Percentiles rank a stretch among this genome's conserved stretches.
Evolutionary conservation across 2,329 filamentous ascomycete species (phyloP).

Genomic region (Ophiognomonia clavigignenti-juglandacearum): DNA sequence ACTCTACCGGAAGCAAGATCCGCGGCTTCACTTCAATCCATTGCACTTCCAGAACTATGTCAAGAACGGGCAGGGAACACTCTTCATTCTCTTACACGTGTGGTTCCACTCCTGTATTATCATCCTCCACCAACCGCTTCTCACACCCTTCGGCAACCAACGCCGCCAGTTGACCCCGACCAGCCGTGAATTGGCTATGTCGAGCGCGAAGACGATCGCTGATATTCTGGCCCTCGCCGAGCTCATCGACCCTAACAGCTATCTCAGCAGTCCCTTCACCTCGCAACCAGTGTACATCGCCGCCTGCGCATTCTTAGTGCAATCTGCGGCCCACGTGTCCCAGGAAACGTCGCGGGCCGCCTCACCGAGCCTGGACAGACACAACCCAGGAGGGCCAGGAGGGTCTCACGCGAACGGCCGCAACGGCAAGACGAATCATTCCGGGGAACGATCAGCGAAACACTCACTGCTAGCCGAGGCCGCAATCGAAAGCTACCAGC

Average conservation of each 20-base stretch:
- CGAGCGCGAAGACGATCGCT: constrained; percentile 85
- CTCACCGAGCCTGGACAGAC: constrained; percentile 37
- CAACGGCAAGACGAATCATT: constrained; percentile 7
- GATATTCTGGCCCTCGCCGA: constrained; percentile 85
- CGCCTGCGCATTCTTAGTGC: constrained; percentile 82
- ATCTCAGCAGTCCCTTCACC: constrained; percentile 83
- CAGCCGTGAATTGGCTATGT: constrained; percentile 78
- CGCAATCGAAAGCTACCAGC: constrained; percentile 81
- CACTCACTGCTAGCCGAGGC: constrained; percentile 75
- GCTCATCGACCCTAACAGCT: constrained; percentile 78
- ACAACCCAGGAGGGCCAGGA: background rate
- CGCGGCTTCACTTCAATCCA: constrained; percentile 75
- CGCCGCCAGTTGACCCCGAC: constrained; percentile 73
- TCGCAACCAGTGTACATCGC: constrained; percentile 90
- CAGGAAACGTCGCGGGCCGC: constrained; percentile 58
- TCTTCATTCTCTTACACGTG: constrained; percentile 80
- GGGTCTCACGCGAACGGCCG: background rate
- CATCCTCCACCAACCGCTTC: constrained; percentile 73
- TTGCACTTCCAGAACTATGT: constrained; percentile 83
- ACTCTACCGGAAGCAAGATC: constrained; percentile 68
- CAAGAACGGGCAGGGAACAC: constrained; percentile 74
- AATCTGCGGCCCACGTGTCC: constrained; percentile 68
- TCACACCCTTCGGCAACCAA: constrained; percentile 66
- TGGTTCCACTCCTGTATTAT: constrained; percentile 89
- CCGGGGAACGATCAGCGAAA: constrained; percentile 42